Conservation (phyloP, 2,329 filamentous ascomycete genomes). For the Hymenotorrendiella dingleyae region DNA sequence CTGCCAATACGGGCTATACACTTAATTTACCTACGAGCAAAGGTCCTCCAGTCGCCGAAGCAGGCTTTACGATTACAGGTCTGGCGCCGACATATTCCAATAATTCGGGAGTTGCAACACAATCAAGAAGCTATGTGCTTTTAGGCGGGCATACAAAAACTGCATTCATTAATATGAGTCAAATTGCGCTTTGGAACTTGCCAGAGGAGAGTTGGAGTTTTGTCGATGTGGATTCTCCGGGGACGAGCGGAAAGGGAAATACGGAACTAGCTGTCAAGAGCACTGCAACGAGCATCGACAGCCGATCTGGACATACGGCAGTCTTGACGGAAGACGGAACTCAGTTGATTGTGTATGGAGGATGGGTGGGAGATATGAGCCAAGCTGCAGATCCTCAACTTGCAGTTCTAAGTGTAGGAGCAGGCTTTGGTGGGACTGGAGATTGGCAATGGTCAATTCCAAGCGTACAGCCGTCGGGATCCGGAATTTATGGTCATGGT, state of each 20-base stretch:
- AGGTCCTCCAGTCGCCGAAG: slow-evolving; percentile 68
- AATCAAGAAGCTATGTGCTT: slow-evolving; percentile 73
- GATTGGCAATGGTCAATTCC: slow-evolving; percentile 69
- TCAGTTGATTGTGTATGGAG: slow-evolving; percentile 74
- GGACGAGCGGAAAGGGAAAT: slow-evolving; percentile 30
- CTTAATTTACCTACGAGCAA: slow-evolving; percentile 40
- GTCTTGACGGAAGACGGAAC: slow-evolving; percentile 73
- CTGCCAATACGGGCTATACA: slow-evolving; percentile 33
- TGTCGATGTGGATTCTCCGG: slow-evolving; percentile 52
- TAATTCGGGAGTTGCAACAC: slow-evolving; percentile 56
- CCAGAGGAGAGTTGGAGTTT: slow-evolving; percentile 87
- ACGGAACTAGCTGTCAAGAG: slow-evolving; percentile 52
- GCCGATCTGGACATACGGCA: slow-evolving; percentile 83
- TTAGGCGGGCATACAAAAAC: slow-evolving; percentile 77
- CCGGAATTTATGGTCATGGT: slow-evolving; percentile 57
- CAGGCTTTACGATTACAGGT: slow-evolving; percentile 77
- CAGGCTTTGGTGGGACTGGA: slow-evolving; percentile 64
- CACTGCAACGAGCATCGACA: slow-evolving; percentile 44
- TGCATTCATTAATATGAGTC: slow-evolving; percentile 93
- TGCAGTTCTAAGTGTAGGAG: slow-evolving; percentile 67
- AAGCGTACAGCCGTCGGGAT: slow-evolving; percentile 35
- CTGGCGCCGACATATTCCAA: slow-evolving; percentile 66
- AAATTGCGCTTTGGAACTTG: slow-evolving; percentile 78
- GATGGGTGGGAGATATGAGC: slow-evolving; percentile 81
- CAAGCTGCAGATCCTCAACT: slow-evolving; percentile 78